Evolutionary conservation across 345 rosid genomes (phyloP), one percentile per base, ranked within the genome.

Genomic region (Gossypium australe): DNA sequence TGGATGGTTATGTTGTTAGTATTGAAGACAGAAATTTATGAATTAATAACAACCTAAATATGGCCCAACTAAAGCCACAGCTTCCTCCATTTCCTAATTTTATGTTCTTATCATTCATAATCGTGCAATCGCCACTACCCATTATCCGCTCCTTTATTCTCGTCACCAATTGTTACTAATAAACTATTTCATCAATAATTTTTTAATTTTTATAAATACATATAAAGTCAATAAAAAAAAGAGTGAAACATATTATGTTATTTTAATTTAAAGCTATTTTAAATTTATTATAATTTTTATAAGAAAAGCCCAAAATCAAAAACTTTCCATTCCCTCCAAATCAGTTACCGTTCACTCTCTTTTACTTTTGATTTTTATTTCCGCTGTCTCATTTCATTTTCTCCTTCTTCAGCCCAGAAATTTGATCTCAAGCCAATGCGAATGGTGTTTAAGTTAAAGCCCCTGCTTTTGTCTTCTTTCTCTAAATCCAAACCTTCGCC

Each of bases 251-350:
- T 4, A 5, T 34, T 34, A 34, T 34, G 41, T 34, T 5, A 34
- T 34, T 34, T 34, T 34, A 34, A 34, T 4, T 34, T 34, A 34
- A 34, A 34, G 41, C 41, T 5, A 34, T 34, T 34, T 34, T 34
- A 34, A 34, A 34, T 34, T 34, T 1, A 34, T 34, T 34, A 53
- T 53, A 53, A 16, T 4, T 53, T 17, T 9, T 53, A 17, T 53
- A 16, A 4, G 60, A 45, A 61, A 57, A 11, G 20, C 0, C 14
- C 29, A 60, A 65, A 48, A 58, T 71, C 7, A 41, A 73, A 78
- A 76, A 56, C 60, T 56, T 10, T 56, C 60, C 59, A 72, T 85
- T 80, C 83, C 83, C 84, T 81, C 86, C 83, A 68, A 75, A 74
- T 27, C 2, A 25, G 34, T 48, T 61, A 18, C 61, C 17, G 73